Percentiles rank a stretch among this genome's conserved stretches.
Conservation (phyloP, 768 basidiomycete species). For the Trametes coccinea region DNA sequence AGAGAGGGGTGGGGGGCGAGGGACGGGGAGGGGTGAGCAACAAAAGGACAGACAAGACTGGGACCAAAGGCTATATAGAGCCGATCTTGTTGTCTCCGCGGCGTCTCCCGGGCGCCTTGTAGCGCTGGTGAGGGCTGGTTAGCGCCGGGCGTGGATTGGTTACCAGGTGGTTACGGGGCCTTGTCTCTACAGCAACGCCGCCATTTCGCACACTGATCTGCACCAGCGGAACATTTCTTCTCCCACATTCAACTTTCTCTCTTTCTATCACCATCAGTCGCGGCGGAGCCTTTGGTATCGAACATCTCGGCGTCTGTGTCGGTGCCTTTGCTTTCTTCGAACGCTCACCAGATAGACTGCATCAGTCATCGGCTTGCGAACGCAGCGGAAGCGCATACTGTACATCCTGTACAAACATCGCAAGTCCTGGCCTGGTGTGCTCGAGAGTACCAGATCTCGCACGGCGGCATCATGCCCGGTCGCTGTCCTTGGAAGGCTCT, state of each 20-base stretch:
- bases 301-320: background rate
- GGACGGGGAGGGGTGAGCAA: constrained; percentile 4
- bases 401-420: no score
- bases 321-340: no score
- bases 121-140: background rate
- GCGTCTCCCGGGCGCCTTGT: constrained; percentile 7
- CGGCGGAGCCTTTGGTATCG: background rate
- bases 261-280: background rate
- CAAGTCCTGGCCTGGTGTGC: no score
- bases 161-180: background rate
- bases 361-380: no score
- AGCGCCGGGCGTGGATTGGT: no score
- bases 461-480: no score
- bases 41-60: constrained; percentile 15
- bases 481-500: no score
- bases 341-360: no score
- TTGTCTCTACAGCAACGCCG: constrained; percentile 16
- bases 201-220: constrained; percentile 20
- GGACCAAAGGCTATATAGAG: constrained; percentile 17
- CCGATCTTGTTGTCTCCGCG: constrained; percentile 20
- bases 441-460: no score
- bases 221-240: constrained; percentile 13
- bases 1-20: constrained; percentile 8
- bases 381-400: no score
- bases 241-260: background rate